Percentiles rank a stretch among this genome's conserved stretches.
Conservation (phyloP, 129 eudicot genomes). For the Cynara cardunculus region DNA sequence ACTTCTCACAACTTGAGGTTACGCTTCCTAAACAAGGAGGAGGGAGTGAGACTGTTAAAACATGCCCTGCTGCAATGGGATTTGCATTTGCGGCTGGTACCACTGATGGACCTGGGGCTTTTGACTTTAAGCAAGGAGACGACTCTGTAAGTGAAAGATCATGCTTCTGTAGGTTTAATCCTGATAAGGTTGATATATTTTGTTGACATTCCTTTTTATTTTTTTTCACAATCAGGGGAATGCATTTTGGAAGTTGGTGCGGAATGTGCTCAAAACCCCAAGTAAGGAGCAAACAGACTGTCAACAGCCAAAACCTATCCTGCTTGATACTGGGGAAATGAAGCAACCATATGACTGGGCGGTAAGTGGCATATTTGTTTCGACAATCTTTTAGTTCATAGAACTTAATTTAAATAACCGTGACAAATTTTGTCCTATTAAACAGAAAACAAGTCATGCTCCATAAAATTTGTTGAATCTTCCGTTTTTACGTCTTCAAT, state of each 20-base stretch:
- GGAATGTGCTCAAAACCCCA: constrained; percentile 83
- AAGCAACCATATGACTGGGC: constrained; percentile 97
- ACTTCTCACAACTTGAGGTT: constrained; percentile 80
- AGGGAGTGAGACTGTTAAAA: constrained; percentile 56
- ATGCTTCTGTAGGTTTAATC: neutral
- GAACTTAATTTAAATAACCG: neutral
- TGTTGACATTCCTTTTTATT: neutral
- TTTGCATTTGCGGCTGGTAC: constrained; percentile 99
- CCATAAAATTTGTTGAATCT: neutral
- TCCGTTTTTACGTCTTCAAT: neutral
- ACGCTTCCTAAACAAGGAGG: constrained; percentile 65
- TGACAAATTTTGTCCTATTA: neutral
- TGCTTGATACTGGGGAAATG: constrained; percentile 98
- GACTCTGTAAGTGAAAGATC: constrained; percentile 39
- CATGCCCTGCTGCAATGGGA: constrained; percentile 99
- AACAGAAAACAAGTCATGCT: neutral
- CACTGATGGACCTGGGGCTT: constrained; percentile 99
- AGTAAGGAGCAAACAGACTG: constrained; percentile 70
- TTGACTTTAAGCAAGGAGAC: constrained; percentile 97
- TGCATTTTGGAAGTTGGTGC: constrained; percentile 87
- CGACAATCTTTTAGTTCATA: neutral
- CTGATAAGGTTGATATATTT: neutral
- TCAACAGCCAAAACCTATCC: constrained; percentile 92
- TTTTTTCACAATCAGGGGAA: constrained; percentile 58
- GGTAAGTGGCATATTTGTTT: constrained; percentile 46